phyloP scores from a whole-genome alignment of 768 basidiomycete species.

The Auricularia cornea region DNA sequence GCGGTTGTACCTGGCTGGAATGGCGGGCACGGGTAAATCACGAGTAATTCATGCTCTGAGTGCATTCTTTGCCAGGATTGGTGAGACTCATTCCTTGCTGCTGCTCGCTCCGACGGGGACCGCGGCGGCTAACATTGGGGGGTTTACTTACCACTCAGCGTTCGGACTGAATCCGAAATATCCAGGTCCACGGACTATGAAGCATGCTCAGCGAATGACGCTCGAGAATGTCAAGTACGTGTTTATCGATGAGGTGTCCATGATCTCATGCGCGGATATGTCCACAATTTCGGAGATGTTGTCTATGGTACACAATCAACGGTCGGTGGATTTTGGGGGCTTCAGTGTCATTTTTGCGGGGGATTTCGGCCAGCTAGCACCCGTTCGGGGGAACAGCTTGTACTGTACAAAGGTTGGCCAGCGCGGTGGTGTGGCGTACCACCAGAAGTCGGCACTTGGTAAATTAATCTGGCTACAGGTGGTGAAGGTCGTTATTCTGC shows the following conservation, averaged over 20 bases:
- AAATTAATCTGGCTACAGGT: background rate
- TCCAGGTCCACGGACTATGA: background rate
- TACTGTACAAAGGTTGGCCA: background rate
- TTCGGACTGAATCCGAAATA: constrained; percentile 3
- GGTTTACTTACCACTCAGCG: constrained; percentile 16
- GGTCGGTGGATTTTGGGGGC: constrained; percentile 27
- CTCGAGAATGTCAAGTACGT: constrained; percentile 30
- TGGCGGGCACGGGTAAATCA: constrained; percentile 18
- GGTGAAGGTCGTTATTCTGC: background rate
- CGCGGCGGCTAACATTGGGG: constrained; percentile 11
- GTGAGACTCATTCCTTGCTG: constrained; percentile 7
- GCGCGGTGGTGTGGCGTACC: background rate
- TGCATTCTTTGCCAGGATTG: constrained; percentile 8
- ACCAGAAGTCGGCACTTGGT: background rate
- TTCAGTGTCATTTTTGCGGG: constrained; percentile 36
- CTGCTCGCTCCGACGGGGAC: constrained; percentile 17
- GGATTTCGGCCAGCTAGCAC: constrained; percentile 39
- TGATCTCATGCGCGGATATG: constrained; percentile 26
- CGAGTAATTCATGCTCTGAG: constrained; percentile 12
- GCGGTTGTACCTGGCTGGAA: constrained; percentile 16
- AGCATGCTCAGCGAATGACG: constrained; percentile 9
- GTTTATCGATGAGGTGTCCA: constrained; percentile 38
- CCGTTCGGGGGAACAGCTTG: constrained; percentile 8
- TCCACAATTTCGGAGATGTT: constrained; percentile 20
- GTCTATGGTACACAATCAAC: constrained; percentile 8